A percentile compares a stretch with the other conserved stretches of the same genome.
These are phyloP conservation scores for Murraya paniculata DNA, from an alignment of 345 rosid species.

Conservation along the genomic window DNA sequence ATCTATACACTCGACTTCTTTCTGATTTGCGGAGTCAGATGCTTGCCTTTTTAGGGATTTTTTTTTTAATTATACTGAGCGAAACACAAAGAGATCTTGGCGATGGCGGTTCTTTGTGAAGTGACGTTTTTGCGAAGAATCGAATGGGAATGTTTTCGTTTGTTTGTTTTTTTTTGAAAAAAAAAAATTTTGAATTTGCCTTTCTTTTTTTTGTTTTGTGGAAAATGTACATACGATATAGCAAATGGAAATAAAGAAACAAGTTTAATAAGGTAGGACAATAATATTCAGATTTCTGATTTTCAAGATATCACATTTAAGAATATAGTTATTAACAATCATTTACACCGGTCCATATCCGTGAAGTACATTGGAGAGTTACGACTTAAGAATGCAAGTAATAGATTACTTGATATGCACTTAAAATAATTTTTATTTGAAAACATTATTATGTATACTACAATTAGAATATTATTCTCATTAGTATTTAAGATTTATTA, in stretches of 20 bases:
- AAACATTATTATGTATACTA: no score
- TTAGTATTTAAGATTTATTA: no score
- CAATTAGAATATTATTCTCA: no score
- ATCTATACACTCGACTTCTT: constrained; percentile 1
- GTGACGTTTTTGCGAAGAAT: not conserved
- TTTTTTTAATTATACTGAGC: not conserved
- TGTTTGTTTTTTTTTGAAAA: not conserved
- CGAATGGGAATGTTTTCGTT: not conserved
- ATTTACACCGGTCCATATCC: not conserved
- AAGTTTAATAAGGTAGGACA: not conserved
- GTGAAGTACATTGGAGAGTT: not conserved
- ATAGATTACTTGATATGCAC: no score
- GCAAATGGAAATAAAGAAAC: no score
- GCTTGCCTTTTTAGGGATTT: constrained; percentile 5
- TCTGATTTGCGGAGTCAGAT: not conserved
- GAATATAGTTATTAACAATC: not conserved
- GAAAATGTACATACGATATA: no score
- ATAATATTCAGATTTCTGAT: not conserved
- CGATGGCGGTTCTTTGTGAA: constrained; percentile 7
- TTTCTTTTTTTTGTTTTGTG: not conserved
- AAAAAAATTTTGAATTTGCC: not conserved
- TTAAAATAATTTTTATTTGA: no score
- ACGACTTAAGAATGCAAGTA: not conserved
- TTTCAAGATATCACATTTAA: not conserved
- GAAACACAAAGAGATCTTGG: constrained; percentile 10